A percentile compares a stretch with the other conserved stretches of the same genome.
Evolutionary conservation across 1,284 basidiomycete genomes (phyloP).

Genomic region (Schizophyllum commune): DNA sequence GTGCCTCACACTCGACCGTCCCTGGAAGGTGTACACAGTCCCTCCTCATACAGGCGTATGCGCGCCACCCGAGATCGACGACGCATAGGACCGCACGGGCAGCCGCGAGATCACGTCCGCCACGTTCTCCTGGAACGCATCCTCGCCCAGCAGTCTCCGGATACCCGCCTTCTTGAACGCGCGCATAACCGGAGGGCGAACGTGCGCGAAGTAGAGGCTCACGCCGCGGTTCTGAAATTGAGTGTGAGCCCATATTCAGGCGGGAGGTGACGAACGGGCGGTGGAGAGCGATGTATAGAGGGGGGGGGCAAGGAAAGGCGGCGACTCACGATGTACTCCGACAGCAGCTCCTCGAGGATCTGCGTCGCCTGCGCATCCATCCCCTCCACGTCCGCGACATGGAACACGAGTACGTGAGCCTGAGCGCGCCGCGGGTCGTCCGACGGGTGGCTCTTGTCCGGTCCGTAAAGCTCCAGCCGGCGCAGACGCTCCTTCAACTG

Average conservation of each 20-base stretch:
- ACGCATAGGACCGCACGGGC: too few species aligned
- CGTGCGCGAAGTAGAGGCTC: constrained; percentile 72
- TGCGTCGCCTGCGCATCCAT: constrained; percentile 87
- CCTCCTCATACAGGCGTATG: too few species aligned
- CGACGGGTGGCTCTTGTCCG: constrained; percentile 73
- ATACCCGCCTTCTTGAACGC: constrained; percentile 67
- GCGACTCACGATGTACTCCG: constrained; percentile 59
- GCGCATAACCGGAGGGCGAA: constrained; percentile 46
- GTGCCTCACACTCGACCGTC: too few species aligned
- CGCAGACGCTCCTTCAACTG: constrained; percentile 87
- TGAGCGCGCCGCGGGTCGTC: constrained; percentile 74
- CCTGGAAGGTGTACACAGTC: too few species aligned
- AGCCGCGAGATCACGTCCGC: constrained; percentile 44
- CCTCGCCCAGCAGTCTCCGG: constrained; percentile 53
- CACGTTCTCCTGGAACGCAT: constrained; percentile 69
- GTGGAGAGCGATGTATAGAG: not conserved
- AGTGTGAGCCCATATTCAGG: constrained; percentile 4
- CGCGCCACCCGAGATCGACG: too few species aligned
- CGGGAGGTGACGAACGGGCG: not conserved
- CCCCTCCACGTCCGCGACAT: constrained; percentile 80
- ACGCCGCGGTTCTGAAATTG: constrained; percentile 55
- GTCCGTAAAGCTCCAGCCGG: constrained; percentile 75
- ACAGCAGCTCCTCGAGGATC: constrained; percentile 75
- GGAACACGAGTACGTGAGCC: constrained; percentile 78
- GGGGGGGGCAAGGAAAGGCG: not conserved